A percentile compares a stretch with the other conserved stretches of the same genome.
Evolutionary conservation across 805 yeast genomes (phyloP).

Genomic region (Sugiyamaella boreocaroliniensis): DNA sequence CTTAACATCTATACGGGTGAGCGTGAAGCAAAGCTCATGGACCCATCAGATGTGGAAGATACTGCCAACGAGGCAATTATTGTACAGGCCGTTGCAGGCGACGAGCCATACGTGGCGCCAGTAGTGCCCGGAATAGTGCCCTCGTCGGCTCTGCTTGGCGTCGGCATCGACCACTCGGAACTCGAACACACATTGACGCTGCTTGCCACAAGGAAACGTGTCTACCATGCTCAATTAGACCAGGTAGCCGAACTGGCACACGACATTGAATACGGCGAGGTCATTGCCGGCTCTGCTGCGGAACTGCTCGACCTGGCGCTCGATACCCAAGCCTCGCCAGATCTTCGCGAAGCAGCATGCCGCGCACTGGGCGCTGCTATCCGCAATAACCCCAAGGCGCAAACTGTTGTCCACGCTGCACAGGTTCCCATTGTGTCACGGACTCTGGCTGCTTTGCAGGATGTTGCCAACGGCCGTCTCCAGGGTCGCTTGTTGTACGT

Average conservation of each 20-base stretch:
- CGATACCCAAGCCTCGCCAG: slow-evolving; percentile 14
- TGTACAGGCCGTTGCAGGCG: not conserved
- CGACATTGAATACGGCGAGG: slow-evolving; percentile 52
- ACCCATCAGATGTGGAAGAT: slow-evolving; percentile 23
- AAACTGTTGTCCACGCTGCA: slow-evolving; percentile 6
- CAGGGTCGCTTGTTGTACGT: slow-evolving; percentile 21
- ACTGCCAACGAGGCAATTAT: not conserved
- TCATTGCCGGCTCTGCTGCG: slow-evolving; percentile 31
- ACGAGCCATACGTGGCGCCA: not conserved
- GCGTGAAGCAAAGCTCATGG: slow-evolving; percentile 60
- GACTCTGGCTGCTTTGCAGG: not conserved
- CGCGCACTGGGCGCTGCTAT: slow-evolving; percentile 60
- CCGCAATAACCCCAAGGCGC: slow-evolving; percentile 67
- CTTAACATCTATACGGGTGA: slow-evolving; percentile 65
- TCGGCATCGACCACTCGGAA: not conserved
- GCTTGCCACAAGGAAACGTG: slow-evolving; percentile 7
- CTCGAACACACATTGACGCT: slow-evolving; percentile 1
- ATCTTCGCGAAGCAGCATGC: slow-evolving; percentile 43
- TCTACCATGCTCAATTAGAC: slow-evolving; percentile 31
- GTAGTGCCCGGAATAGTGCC: not conserved
- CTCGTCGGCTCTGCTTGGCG: not conserved
- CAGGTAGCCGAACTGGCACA: slow-evolving; percentile 50
- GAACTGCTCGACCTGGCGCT: slow-evolving; percentile 15
- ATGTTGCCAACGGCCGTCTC: slow-evolving; percentile 10
- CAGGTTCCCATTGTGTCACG: not conserved